phyloP scores from a whole-genome alignment of 495 filamentous ascomycete species.

The Podospora bellae-mahoneyi region DNA sequence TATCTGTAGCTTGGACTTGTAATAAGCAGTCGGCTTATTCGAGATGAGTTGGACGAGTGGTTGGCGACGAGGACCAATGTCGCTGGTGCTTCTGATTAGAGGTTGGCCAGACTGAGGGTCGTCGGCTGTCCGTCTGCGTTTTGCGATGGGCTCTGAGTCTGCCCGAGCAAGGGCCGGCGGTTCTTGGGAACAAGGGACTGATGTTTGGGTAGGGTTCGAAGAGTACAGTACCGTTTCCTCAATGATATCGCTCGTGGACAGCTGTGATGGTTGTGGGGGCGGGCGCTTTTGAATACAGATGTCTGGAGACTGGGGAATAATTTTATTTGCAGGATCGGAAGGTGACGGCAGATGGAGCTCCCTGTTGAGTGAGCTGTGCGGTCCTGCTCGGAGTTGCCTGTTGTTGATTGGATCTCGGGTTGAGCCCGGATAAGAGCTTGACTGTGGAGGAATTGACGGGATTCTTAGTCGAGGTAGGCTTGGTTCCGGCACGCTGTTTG shows the following conservation, averaged over 20 bases:
- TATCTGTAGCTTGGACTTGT: slow-evolving; percentile 35
- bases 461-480: not conserved
- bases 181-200: not conserved
- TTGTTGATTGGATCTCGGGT: not conserved
- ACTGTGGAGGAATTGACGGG: not conserved
- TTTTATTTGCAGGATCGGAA: not conserved
- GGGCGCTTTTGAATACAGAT: slow-evolving; percentile 10
- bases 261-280: not conserved
- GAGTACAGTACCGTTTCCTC: slow-evolving; percentile 25
- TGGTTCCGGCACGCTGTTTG: not conserved
- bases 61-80: slow-evolving; percentile 32
- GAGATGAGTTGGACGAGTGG: not conserved
- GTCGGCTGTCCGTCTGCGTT: slow-evolving; percentile 22
- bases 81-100: slow-evolving; percentile 35
- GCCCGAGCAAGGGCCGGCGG: slow-evolving; percentile 22
- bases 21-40: not conserved
- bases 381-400: not conserved
- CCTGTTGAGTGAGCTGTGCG: not conserved
- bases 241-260: not conserved
- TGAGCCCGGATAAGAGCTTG: not conserved
- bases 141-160: slow-evolving; percentile 38
- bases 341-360: not conserved
- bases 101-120: slow-evolving; percentile 15
- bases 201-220: slow-evolving; percentile 19
- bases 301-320: slow-evolving; percentile 23